Base-by-base conservation (phyloP, 352 stramenopile genomes). In the Phytophthora megakarya region DNA sequence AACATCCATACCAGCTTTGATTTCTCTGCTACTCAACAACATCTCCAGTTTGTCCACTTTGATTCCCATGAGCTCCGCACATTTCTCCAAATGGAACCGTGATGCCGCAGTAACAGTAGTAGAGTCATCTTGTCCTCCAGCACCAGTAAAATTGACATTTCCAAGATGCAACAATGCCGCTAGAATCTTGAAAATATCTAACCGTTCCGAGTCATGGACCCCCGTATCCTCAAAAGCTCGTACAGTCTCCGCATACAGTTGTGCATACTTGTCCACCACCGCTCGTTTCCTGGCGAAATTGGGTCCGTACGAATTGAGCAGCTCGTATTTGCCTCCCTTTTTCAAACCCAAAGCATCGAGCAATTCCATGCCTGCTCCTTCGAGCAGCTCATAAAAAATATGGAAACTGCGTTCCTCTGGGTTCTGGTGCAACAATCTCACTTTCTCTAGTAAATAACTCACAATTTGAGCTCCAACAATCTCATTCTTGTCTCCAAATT, bases 361-460 rank as follows among this genome's bases (percentile, higher is more conserved):
- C 53, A 90, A 58, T 21, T 84, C 75, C 25, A 89, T 76, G 23
- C 86, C 78, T 8, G 69, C 76, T 37, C 90, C 91, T 49, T 95
- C 91, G n/a, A 90, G 77, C 37, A 98, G 86, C 72, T 98, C 89
- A 68, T 98, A 98, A 68, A 98, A 98, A 59, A 98, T 92, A 67
- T 98, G 95, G 68, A 98, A 98, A 66, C 96, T 98, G 26, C 94
- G 76, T 73, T 98, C 95, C 40, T 93, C 80, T 8, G 84, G 78
- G 11, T 86, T 96, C 65, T 98, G 96, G 52, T 97, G 95, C 33
- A 98, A 86, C 35, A 99, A 69, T 8, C 97, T 88, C 33, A 98
- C 94, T 70, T 99, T 98, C 72, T 99, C 96, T 7, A 99, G 74
- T n/a, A 99, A 82, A 60, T 99, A 99, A 12, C 93, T 98, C 53